Percentiles rank a stretch among this genome's conserved stretches.
phyloP scores from a whole-genome alignment of 768 basidiomycete species.

The Mycena alexandri region DNA sequence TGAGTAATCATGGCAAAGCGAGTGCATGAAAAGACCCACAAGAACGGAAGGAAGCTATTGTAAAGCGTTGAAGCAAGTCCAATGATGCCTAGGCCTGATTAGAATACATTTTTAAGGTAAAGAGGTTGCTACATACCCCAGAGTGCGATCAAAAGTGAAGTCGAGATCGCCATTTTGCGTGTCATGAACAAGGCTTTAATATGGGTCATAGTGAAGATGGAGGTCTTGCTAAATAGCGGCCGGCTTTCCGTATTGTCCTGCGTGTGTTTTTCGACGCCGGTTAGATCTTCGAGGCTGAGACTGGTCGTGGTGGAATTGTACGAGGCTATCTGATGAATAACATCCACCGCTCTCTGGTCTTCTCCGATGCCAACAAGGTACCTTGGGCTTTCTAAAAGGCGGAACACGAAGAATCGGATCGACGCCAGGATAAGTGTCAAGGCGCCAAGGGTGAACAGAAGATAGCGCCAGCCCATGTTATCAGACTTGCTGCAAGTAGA shows the following conservation, averaged over 20 bases:
- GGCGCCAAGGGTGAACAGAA: constrained; percentile 80
- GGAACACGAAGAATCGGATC: constrained; percentile 76
- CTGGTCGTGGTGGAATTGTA: constrained; percentile 66
- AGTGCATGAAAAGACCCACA: constrained; percentile 14
- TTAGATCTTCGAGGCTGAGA: constrained; percentile 67
- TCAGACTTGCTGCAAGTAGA: constrained; percentile 58
- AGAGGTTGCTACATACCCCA: constrained; percentile 56
- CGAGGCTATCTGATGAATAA: constrained; percentile 71
- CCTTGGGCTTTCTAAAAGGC: constrained; percentile 77
- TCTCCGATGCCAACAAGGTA: constrained; percentile 78
- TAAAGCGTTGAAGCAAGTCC: constrained; percentile 79
- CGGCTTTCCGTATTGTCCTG: constrained; percentile 48
- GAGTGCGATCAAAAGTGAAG: constrained; percentile 61
- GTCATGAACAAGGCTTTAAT: constrained; percentile 65
- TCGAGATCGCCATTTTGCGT: constrained; percentile 63
- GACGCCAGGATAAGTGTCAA: constrained; percentile 73
- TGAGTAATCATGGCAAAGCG: not conserved
- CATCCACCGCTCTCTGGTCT: constrained; percentile 71
- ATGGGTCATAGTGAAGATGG: constrained; percentile 44
- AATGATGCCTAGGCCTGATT: constrained; percentile 66
- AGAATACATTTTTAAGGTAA: not conserved
- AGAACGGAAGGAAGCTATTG: constrained; percentile 40
- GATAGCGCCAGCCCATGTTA: constrained; percentile 84
- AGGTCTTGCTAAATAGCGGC: constrained; percentile 48
- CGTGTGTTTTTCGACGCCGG: constrained; percentile 34